Percentiles rank a stretch among this genome's conserved stretches.
phyloP scores from a whole-genome alignment of 495 filamentous ascomycete species.

The Xylaria telfairii region DNA sequence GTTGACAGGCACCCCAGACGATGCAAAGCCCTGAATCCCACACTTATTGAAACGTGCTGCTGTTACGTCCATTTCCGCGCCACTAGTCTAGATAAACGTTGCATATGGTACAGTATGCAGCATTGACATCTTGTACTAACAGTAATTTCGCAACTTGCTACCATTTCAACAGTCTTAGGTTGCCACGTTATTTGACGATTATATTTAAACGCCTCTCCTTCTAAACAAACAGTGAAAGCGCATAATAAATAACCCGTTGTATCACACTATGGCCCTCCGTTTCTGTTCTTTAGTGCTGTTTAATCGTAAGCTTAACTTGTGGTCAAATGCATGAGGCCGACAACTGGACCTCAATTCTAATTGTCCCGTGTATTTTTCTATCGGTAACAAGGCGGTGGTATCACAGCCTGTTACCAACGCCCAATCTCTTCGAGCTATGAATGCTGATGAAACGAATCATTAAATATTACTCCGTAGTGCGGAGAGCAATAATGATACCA shows the following conservation, averaged over 20 bases:
- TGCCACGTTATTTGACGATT: neutral
- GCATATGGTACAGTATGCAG: slow-evolving; percentile 7
- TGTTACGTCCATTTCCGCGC: neutral
- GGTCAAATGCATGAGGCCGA: neutral
- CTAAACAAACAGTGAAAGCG: neutral
- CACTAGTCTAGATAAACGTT: neutral
- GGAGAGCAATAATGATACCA: neutral
- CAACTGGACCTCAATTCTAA: neutral
- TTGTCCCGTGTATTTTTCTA: neutral
- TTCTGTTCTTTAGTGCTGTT: neutral
- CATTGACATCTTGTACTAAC: neutral
- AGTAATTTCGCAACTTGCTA: neutral
- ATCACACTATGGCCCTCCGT: neutral
- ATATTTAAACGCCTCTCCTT: neutral
- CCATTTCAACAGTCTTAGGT: neutral
- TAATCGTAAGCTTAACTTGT: neutral
- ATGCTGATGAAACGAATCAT: neutral
- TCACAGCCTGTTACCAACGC: neutral
- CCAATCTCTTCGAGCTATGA: neutral
- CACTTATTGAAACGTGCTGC: slow-evolving; percentile 2
- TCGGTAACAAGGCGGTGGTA: neutral
- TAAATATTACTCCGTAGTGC: neutral
- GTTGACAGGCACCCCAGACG: neutral
- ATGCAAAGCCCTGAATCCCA: neutral
- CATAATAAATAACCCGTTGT: neutral